Conservation (phyloP, 2,329 filamentous ascomycete genomes). For the Cladorrhinum sp. region DNA sequence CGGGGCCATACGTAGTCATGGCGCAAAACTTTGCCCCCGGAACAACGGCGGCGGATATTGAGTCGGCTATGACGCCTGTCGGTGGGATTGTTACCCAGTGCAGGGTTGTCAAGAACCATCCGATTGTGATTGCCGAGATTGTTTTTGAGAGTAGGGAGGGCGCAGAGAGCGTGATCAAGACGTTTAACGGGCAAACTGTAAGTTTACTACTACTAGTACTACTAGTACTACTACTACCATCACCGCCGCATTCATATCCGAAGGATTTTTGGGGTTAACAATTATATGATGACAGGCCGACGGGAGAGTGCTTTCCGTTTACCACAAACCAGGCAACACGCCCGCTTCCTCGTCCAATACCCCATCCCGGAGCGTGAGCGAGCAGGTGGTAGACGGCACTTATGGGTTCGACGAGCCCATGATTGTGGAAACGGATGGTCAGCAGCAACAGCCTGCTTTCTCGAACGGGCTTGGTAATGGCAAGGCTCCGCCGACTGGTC, state of each 20-base stretch:
- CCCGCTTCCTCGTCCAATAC: slow-evolving; percentile 31
- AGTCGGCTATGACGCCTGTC: slow-evolving; percentile 75
- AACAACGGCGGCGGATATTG: slow-evolving; percentile 78
- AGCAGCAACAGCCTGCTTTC: slow-evolving; percentile 14
- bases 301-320: slow-evolving; percentile 70
- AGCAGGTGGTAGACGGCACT: slow-evolving; percentile 50
- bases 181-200: slow-evolving; percentile 76
- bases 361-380: slow-evolving; percentile 36
- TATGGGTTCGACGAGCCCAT: slow-evolving; percentile 52
- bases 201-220: too few relatives aligned
- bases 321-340: slow-evolving; percentile 56
- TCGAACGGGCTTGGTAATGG: slow-evolving; percentile 2
- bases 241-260: too few relatives aligned
- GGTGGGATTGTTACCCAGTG: slow-evolving; percentile 67
- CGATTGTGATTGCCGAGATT: slow-evolving; percentile 75
- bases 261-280: too few relatives aligned
- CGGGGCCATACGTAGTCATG: slow-evolving; percentile 68
- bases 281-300: too few relatives aligned
- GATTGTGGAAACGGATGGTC: slow-evolving; percentile 34
- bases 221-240: too few relatives aligned
- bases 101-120: slow-evolving; percentile 62
- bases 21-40: slow-evolving; percentile 80
- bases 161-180: slow-evolving; percentile 70
- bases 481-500: not conserved
- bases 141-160: slow-evolving; percentile 69